Evolutionary conservation across 768 basidiomycete species (phyloP), one percentile per base, ranked within the genome.

Genomic region (Psilocybe sp.): DNA sequence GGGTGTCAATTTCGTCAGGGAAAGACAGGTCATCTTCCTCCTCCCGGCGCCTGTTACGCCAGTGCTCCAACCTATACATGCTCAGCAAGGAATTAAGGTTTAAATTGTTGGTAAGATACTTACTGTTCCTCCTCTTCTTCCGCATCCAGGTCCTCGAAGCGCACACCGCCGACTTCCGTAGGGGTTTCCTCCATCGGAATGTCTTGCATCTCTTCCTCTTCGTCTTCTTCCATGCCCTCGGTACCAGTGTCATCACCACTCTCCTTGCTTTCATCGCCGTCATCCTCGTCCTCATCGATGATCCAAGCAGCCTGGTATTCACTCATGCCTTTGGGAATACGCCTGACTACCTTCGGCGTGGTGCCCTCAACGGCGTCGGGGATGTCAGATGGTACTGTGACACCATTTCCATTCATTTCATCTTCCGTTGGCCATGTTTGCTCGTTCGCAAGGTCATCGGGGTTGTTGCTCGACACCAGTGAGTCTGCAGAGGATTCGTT

Each of bases 371-470:
- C 64, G 1, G 89, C 89, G 54, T 87, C 86, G 2, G 89, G 84
- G 13, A 89, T 62, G 3, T 65, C 60, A 13, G 64, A 58, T 37
- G 72, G 64, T n/a, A 51, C 47, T 23, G 62, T 56, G 4, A 54
- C 64, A 3, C 55, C 52, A 0, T 44, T 69, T 5, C 68, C 78
- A 16, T 72, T 73, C 85, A 98, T 91, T 65, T 98, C 96, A 61
- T 98, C 96, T 64, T 98, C 93, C 0, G 93, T 96, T 1, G 96
- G 96, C 95, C 96, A 98, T 0, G 96, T 99, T 66, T 99, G 96
- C 60, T 99, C 96, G 63, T 96, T 97, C 33, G 78, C 82, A 68
- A 97, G 78, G 49, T 91, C 85, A 60, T 98, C 94, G 4, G 88
- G 90, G 18, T 89, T 84, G 64, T 96, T 94, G 44, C 80, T 85